Percentiles rank a stretch among this genome's conserved stretches.
These are phyloP conservation scores for Claviceps arundinis DNA, from an alignment of 2,329 filamentous ascomycete species.

Conservation along the genomic window DNA sequence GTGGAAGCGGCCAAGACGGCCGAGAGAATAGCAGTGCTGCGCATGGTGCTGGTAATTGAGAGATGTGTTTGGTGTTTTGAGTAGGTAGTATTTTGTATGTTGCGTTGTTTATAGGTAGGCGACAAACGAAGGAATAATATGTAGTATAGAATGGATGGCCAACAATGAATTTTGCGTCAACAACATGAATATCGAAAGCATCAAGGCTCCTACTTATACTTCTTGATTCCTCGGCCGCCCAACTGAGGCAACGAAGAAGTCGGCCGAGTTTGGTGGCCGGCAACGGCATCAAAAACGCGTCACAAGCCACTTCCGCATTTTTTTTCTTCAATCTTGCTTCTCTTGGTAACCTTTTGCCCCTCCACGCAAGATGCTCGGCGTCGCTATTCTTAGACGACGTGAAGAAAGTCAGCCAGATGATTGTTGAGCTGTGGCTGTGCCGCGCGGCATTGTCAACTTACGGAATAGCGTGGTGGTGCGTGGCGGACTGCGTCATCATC, in stretches of 20 bases:
- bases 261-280: background rate
- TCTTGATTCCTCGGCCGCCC: background rate
- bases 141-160: background rate
- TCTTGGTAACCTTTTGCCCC: background rate
- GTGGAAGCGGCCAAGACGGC: constrained; percentile 8
- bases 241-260: background rate
- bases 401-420: background rate
- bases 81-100: too few relatives aligned
- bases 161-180: background rate
- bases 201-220: constrained; percentile 3
- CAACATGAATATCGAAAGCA: background rate
- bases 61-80: background rate
- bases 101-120: too few relatives aligned
- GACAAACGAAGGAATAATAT: background rate
- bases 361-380: background rate
- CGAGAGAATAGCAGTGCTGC: constrained; percentile 7
- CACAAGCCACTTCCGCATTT: background rate
- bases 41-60: constrained; percentile 9
- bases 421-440: constrained; percentile 1
- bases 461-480: too few relatives aligned
- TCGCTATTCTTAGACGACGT: constrained; percentile 5
- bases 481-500: background rate
- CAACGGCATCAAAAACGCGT: background rate
- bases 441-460: background rate
- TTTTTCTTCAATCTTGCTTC: background rate